Base-by-base conservation (phyloP, 345 rosid genomes). In the Eucalyptus cloeziana region DNA sequence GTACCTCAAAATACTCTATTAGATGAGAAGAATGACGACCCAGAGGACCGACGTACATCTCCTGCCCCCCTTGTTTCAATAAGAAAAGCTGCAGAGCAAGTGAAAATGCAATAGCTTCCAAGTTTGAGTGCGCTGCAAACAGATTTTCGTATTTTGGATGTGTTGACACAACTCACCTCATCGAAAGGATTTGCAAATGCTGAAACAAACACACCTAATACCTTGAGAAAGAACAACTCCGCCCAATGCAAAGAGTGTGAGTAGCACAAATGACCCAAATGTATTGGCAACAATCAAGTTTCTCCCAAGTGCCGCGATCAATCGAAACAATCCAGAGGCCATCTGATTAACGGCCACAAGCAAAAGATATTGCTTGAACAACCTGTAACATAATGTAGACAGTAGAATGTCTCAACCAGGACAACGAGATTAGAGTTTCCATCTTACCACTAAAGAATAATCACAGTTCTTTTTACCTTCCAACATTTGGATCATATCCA, bases 31-130 rank as follows among this genome's bases (percentile, higher is more conserved):
- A 94, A 12, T 90, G 90, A 83, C 44, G 93, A 76, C 96, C 96
- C 31, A 94, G 52, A 54, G 95, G 94, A 30, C 95, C 96, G 5
- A 91, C 94, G 58, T 92, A 94, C 58, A 94, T 93, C 88, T 92
- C 95, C 90, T 92, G 91, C n/a, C 96, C 96, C 64, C 96, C 95
- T 80, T 90, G 88, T 89, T 92, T 92, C 92, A 94, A 33, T 79
- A 93, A 89, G 87, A 93, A 91, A 60, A 94, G 87, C 96, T 94
- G 91, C 90, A 91, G 27, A 24, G 30, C 86, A 85, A 50, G 12
- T 31, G 33, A 54, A 86, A 86, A 31, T 45, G 54, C 50, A 85
- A 19, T 3, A n/a, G 25, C 31, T 50, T 85, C 40, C 33, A 85
- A 85, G 54, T 14, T 45, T 19, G 22, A 85, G 40, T 7, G 52